Evolutionary conservation across 2,329 filamentous ascomycete species (phyloP).

Genomic region (Claviceps sp.): DNA sequence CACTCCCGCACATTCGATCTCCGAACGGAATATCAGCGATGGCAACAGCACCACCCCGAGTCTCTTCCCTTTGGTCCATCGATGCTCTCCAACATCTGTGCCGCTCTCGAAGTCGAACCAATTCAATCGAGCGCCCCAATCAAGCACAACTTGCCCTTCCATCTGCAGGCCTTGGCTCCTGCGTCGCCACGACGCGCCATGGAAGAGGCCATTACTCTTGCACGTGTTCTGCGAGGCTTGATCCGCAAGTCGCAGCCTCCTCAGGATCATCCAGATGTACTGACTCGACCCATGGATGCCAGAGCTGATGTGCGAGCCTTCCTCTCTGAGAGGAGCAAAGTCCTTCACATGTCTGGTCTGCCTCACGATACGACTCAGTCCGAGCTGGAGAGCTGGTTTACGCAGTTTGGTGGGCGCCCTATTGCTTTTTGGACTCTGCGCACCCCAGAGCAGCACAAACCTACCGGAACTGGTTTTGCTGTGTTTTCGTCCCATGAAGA

Average conservation of each 20-base stretch:
- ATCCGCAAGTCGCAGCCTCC: slow-evolving; percentile 93
- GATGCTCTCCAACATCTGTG: slow-evolving; percentile 93
- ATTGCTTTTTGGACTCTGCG: slow-evolving; percentile 99
- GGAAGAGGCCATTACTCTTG: slow-evolving; percentile 91
- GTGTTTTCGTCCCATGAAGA: slow-evolving; percentile 99
- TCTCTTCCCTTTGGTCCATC: slow-evolving; percentile 93
- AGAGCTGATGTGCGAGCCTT: slow-evolving; percentile 93
- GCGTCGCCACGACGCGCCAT: slow-evolving; percentile 92
- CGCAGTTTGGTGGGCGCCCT: slow-evolving; percentile 90
- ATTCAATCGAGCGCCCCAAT: slow-evolving; percentile 96
- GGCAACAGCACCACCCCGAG: slow-evolving; percentile 97
- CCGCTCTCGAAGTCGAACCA: slow-evolving; percentile 92
- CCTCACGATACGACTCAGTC: slow-evolving; percentile 98
- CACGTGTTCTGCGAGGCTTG: slow-evolving; percentile 80
- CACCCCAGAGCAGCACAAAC: slow-evolving; percentile 97
- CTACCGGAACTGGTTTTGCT: slow-evolving; percentile 95
- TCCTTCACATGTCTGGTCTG: slow-evolving; percentile 92
- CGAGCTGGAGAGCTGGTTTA: slow-evolving; percentile 98
- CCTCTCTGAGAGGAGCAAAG: slow-evolving; percentile 90
- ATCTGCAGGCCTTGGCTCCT: slow-evolving; percentile 87
- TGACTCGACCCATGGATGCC: slow-evolving; percentile 92
- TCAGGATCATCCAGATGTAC: slow-evolving; percentile 86
- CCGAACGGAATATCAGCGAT: slow-evolving; percentile 92
- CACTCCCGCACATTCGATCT: slow-evolving; percentile 96
- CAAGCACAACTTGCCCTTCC: slow-evolving; percentile 97